These are phyloP conservation scores for Diutina mesorugosa DNA, from an alignment of 1,139 yeast species.

Conservation along the genomic window DNA sequence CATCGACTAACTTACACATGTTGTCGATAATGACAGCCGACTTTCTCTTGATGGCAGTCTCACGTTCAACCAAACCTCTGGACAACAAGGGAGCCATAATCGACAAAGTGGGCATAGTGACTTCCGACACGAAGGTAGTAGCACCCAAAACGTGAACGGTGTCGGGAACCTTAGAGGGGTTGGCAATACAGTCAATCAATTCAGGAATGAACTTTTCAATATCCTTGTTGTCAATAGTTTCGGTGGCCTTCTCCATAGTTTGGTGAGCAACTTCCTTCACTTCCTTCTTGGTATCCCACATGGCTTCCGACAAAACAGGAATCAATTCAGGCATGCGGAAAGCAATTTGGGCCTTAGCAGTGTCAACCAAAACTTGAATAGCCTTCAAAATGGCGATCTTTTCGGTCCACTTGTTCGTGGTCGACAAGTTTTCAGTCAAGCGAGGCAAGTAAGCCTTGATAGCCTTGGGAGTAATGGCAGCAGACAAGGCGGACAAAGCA, in stretches of 20 bases:
- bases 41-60: conserved; percentile 98
- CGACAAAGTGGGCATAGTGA: conserved; percentile 97
- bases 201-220: conserved; percentile 97
- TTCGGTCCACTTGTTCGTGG: conserved; percentile 95
- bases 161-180: conserved; percentile 96
- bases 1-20: conserved; percentile 99
- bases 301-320: conserved; percentile 95
- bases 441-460: conserved; percentile 83
- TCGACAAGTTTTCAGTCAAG: conserved; percentile 53
- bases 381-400: conserved; percentile 85
- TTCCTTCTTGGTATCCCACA: conserved; percentile 99
- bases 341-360: conserved; percentile 93
- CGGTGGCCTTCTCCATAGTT: conserved; percentile 92
- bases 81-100: conserved; percentile 98
- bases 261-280: conserved; percentile 94
- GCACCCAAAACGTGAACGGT: conserved; percentile 99
- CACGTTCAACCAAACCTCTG: conserved; percentile 99
- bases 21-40: conserved; percentile 98
- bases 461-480: conserved; percentile 83
- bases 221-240: conserved; percentile 98
- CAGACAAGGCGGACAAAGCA: conserved; percentile 68
- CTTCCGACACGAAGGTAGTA: conserved; percentile 98
- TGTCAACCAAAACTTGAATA: conserved; percentile 77
- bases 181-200: conserved; percentile 91
- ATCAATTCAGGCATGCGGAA: conserved; percentile 98